Conservation (phyloP, 176 grass and related monocot genomes). For the Calamus simplicifolius region DNA sequence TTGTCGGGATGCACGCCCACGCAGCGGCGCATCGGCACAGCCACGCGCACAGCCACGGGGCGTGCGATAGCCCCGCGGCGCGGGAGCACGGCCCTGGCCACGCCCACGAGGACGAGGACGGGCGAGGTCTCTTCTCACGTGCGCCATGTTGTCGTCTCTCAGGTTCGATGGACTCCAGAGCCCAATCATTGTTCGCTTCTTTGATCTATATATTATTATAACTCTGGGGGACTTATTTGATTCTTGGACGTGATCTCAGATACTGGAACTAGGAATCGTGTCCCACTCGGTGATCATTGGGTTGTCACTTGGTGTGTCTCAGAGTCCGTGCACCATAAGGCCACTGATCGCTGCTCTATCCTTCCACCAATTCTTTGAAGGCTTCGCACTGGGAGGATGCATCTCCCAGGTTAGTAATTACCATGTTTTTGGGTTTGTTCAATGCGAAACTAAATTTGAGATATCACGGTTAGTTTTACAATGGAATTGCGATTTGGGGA, state of each 20-base stretch:
- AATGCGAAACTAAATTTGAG: no score
- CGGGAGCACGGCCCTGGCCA: constrained; percentile 11
- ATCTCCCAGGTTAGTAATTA: constrained; percentile 49
- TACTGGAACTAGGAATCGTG: constrained; percentile 84
- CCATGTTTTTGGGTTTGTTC: no score
- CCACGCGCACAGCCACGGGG: constrained; percentile 15
- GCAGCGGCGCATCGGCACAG: constrained; percentile 27
- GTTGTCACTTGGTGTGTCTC: constrained; percentile 68
- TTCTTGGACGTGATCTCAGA: constrained; percentile 24
- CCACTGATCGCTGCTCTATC: constrained; percentile 66
- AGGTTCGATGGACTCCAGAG: constrained; percentile 30
- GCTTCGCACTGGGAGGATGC: constrained; percentile 81
- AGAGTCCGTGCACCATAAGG: constrained; percentile 64
- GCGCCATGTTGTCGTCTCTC: constrained; percentile 48
- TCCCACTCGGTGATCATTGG: constrained; percentile 82
- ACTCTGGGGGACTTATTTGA: not conserved
- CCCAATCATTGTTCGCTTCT: not conserved
- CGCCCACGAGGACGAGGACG: constrained; percentile 13
- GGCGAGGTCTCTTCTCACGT: constrained; percentile 33
- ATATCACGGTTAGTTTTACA: no score
- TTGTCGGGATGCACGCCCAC: constrained; percentile 19
- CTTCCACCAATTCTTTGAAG: constrained; percentile 91
- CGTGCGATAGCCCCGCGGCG: not conserved
- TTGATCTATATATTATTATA: not conserved
- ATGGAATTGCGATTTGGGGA: no score